Percentiles rank a stretch among this genome's conserved stretches.
phyloP scores from a whole-genome alignment of 108 stramenopile genomes.

The Nannochloropsis salina region DNA sequence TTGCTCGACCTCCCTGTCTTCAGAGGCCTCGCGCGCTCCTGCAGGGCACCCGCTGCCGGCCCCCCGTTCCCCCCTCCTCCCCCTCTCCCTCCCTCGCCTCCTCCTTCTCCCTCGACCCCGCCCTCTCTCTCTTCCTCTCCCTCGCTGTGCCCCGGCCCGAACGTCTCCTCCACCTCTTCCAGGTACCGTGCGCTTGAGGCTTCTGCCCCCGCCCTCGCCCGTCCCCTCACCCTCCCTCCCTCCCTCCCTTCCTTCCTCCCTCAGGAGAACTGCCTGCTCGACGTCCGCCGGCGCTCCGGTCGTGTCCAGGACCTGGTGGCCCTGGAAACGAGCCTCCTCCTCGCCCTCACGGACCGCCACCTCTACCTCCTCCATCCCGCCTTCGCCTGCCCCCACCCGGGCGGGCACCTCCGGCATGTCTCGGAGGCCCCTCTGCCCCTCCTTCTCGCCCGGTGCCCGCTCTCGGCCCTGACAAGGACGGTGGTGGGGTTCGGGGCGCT shows the following conservation, averaged over 20 bases:
- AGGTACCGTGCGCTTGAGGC: background rate
- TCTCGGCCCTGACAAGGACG: background rate
- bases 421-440: background rate
- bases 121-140: background rate
- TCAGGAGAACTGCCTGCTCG: slow-evolving; percentile 4
- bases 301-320: background rate
- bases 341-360: background rate
- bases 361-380: background rate
- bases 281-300: background rate
- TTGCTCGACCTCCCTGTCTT: background rate
- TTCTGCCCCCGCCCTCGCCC: no score
- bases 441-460: background rate
- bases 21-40: background rate
- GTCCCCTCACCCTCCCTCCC: background rate
- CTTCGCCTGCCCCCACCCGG: background rate
- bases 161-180: background rate
- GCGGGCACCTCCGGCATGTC: background rate
- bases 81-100: background rate
- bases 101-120: background rate
- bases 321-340: background rate
- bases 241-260: background rate
- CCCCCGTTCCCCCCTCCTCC: background rate
- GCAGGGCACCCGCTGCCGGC: background rate
- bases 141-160: background rate
- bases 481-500: background rate